These are phyloP conservation scores for Pyrenophora seminiperda DNA, from an alignment of 2,329 filamentous ascomycete species.

Conservation along the genomic window DNA sequence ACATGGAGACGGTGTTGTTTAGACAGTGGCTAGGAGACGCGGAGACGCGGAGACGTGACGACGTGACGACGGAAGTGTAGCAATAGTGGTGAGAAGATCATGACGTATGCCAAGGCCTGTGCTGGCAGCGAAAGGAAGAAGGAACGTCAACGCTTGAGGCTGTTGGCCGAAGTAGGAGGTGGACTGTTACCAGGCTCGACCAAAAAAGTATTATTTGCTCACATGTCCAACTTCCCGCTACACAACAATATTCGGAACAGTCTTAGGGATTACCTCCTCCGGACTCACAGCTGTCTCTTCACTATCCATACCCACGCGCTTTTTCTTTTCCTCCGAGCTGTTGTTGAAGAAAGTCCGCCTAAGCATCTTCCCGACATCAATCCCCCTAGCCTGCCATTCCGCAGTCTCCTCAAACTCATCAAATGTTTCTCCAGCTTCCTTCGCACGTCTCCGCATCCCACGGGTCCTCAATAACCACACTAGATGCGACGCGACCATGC, in stretches of 20 bases:
- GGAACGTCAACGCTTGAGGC: too few relatives aligned
- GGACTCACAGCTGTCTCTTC: background rate
- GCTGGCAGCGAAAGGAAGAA: too few relatives aligned
- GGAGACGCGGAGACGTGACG: background rate
- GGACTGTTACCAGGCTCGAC: too few relatives aligned
- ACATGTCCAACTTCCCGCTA: background rate
- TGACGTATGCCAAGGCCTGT: conserved; percentile 4
- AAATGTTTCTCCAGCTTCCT: conserved; percentile 42
- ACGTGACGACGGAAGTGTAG: background rate
- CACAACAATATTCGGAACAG: conserved; percentile 25
- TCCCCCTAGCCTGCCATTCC: conserved; percentile 30
- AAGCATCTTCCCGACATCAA: conserved; percentile 26
- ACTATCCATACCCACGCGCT: background rate
- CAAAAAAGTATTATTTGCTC: too few relatives aligned
- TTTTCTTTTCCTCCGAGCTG: background rate
- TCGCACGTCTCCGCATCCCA: conserved; percentile 55
- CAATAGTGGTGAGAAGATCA: background rate
- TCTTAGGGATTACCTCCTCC: conserved; percentile 13
- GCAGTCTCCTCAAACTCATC: conserved; percentile 57
- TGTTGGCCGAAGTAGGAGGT: too few relatives aligned
- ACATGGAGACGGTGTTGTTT: too few relatives aligned
- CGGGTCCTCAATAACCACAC: conserved; percentile 62
- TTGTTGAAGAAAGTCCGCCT: conserved; percentile 7
- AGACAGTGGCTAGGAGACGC: too few relatives aligned
- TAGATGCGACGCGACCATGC: conserved; percentile 62